Percentiles rank a stretch among this genome's conserved stretches.
Evolutionary conservation across 495 filamentous ascomycete species (phyloP).

Genomic region (Penicillium chermesinum): DNA sequence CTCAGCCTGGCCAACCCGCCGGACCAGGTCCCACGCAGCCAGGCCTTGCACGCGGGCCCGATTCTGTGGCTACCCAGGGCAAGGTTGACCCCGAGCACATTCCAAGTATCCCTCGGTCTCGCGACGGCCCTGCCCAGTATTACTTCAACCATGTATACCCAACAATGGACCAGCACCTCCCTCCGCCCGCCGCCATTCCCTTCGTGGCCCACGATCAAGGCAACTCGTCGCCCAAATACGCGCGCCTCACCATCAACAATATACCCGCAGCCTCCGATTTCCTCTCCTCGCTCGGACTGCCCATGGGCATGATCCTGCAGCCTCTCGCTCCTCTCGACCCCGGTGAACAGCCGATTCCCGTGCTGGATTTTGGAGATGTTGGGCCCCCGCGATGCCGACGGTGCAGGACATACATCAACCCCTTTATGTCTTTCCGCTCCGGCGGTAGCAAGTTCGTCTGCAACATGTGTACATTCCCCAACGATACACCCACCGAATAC

Average conservation of each 20-base stretch:
- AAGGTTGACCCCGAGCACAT: slow-evolving; percentile 89
- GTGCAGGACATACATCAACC: slow-evolving; percentile 96
- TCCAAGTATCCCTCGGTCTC: slow-evolving; percentile 81
- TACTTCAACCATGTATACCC: slow-evolving; percentile 86
- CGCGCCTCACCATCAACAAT: slow-evolving; percentile 84
- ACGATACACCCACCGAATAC: slow-evolving; percentile 89
- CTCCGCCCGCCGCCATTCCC: slow-evolving; percentile 83
- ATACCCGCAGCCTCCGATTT: slow-evolving; percentile 82
- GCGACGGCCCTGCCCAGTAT: slow-evolving; percentile 74
- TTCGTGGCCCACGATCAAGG: slow-evolving; percentile 93
- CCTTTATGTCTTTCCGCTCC: slow-evolving; percentile 94
- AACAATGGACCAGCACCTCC: slow-evolving; percentile 86
- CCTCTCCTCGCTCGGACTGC: slow-evolving; percentile 70
- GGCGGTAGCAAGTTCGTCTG: slow-evolving; percentile 96
- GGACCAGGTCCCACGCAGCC: slow-evolving; percentile 54
- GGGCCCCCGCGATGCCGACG: slow-evolving; percentile 90
- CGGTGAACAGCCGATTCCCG: slow-evolving; percentile 82
- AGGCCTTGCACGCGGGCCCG: slow-evolving; percentile 35
- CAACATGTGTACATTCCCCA: slow-evolving; percentile 97
- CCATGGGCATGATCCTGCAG: slow-evolving; percentile 83
- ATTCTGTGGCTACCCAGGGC: slow-evolving; percentile 58
- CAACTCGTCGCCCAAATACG: slow-evolving; percentile 92
- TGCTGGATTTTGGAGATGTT: slow-evolving; percentile 89
- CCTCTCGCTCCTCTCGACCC: slow-evolving; percentile 78
- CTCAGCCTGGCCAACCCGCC: slow-evolving; percentile 31